Base-by-base conservation (phyloP, 495 filamentous ascomycete species). In the Sporormia fimetaria region DNA sequence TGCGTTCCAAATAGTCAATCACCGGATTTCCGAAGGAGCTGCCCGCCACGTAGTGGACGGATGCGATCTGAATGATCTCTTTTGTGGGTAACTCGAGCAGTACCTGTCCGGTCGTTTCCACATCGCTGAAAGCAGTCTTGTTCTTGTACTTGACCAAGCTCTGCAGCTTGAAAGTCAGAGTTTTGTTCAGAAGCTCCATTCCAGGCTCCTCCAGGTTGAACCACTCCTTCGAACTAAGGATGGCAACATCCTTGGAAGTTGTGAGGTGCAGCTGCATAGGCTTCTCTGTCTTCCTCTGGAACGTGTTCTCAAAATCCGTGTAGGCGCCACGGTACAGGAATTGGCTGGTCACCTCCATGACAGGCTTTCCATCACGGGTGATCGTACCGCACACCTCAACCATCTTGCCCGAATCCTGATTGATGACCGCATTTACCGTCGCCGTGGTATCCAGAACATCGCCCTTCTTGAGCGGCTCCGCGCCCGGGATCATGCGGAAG, bases 381-480 rank as follows among this genome's bases (percentile, higher is more conserved):
- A 98, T 94, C 5, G 90, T 96, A 42, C 90, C 90, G 57, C 87
- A 93, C 15, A 99, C 87, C 63, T 96, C 92, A 6, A 99, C 90
- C 86, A 96, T 94, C 73, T 99, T 99, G 34, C 90, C 90, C 28
- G 90, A 88, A 23, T 93, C 87, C 56, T 95, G 85, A 62, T 96
- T 96, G 69, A 99, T 80, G 41, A 99, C 87, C 14, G 90, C 85
- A 54, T 96, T 95, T 66, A 96, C 83, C 60, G 88, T 86, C 37
- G 90, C 92, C 34, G 83, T 94, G 0, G 92, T 95, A 43, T 84
- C 79, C 11, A 99, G 71, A 35, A 85, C 73, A 63, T 99, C 90
- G 25, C 83, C 92, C 59, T 90, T 92, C 71, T 92, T 83, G 46
- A 99, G 64, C 17, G 92, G 87, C 57, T 92, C 77, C 14, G 90